These are phyloP conservation scores for Skeletonema tropicum DNA, from an alignment of 108 stramenopile species.

Conservation along the genomic window DNA sequence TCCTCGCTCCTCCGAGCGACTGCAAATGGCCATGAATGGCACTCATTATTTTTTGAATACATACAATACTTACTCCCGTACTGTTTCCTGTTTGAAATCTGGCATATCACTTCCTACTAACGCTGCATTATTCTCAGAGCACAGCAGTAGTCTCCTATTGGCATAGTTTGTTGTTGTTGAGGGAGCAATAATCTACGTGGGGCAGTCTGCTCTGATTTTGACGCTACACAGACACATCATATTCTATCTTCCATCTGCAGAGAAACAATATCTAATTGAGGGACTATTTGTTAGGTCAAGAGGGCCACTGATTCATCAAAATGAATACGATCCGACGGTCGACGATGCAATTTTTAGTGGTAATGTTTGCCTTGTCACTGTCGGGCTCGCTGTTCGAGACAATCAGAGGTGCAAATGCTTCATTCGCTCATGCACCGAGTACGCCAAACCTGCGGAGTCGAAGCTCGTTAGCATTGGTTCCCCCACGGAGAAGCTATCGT, in stretches of 20 bases:
- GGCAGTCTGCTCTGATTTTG: background rate
- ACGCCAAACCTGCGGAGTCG: background rate
- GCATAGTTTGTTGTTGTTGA: background rate
- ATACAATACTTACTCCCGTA: no score
- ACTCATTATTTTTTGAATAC: no score
- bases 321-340: background rate
- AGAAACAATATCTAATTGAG: no score
- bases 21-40: no score
- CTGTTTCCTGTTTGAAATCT: no score
- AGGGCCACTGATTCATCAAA: background rate
- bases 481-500: background rate
- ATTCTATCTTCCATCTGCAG: background rate
- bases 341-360: background rate
- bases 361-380: background rate
- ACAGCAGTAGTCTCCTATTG: no score
- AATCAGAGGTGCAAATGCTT: background rate
- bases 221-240: background rate
- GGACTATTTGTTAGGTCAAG: no score
- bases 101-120: no score
- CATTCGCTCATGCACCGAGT: background rate
- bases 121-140: no score
- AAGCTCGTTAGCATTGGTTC: conserved; percentile 6
- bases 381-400: background rate
- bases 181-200: background rate
- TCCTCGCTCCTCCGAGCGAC: no score